Evolutionary conservation across 2,329 filamentous ascomycete genomes (phyloP).

Genomic region (Penicillium sp.): DNA sequence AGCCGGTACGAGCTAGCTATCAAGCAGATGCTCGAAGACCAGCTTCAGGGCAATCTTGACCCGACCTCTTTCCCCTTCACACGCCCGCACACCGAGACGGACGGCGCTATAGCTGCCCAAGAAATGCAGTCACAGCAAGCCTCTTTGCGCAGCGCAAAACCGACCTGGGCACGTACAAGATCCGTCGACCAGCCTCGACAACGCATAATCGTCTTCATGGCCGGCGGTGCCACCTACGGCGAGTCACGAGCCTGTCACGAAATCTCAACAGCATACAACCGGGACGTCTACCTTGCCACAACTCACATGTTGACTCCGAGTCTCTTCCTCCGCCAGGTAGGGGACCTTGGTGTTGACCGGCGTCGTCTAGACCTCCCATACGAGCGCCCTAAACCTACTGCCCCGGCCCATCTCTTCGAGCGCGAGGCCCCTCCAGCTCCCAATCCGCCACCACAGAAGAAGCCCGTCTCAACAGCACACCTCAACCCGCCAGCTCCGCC

Average conservation of each 20-base stretch:
- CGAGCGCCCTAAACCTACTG: conserved; percentile 75
- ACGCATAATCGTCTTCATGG: conserved; percentile 89
- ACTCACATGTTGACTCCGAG: conserved; percentile 90
- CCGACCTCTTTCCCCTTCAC: conserved; percentile 68
- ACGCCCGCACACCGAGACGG: conserved; percentile 61
- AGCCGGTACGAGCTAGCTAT: conserved; percentile 81
- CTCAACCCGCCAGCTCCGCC: conserved; percentile 32
- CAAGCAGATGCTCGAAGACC: conserved; percentile 77
- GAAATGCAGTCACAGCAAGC: conserved; percentile 57
- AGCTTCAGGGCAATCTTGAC: conserved; percentile 68
- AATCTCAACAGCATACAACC: conserved; percentile 66
- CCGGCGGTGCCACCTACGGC: conserved; percentile 90
- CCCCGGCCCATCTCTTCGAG: conserved; percentile 84
- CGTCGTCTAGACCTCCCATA: conserved; percentile 76
- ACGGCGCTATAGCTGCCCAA: conserved; percentile 45
- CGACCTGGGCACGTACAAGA: conserved; percentile 88
- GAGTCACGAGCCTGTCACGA: conserved; percentile 90
- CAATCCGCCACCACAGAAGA: conserved; percentile 26
- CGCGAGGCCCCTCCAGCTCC: conserved; percentile 60
- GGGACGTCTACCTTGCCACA: conserved; percentile 84
- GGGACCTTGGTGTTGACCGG: conserved; percentile 74
- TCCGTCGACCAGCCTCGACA: conserved; percentile 78
- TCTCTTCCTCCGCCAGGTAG: conserved; percentile 78
- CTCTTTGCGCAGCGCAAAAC: conserved; percentile 86
- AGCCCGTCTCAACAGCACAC: conserved; percentile 21